Evolutionary conservation across 768 basidiomycete species (phyloP).

Genomic region (Lentinula guzmanii): DNA sequence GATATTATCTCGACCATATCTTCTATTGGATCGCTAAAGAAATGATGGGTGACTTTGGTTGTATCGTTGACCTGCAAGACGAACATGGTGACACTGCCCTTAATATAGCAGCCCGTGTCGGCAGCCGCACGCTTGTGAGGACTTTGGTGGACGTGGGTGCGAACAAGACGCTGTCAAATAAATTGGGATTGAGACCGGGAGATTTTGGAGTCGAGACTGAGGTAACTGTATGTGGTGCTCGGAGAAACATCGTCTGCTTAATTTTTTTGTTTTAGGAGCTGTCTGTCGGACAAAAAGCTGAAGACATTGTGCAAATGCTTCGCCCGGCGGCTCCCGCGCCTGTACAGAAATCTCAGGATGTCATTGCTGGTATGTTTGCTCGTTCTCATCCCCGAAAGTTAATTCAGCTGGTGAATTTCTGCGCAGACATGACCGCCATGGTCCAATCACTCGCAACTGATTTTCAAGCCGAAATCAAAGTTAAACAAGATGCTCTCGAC

Average conservation of each 20-base stretch:
- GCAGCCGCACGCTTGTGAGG: constrained; percentile 81
- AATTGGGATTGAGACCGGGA: constrained; percentile 85
- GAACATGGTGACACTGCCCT: constrained; percentile 94
- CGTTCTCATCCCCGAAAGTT: not conserved
- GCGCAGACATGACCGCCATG: constrained; percentile 76
- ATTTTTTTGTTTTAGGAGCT: constrained; percentile 43
- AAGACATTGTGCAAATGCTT: constrained; percentile 73
- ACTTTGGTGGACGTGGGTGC: constrained; percentile 90
- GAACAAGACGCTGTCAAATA: constrained; percentile 84
- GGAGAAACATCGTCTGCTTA: not conserved
- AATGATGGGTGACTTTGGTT: constrained; percentile 70
- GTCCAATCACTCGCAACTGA: constrained; percentile 74
- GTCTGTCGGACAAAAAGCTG: constrained; percentile 62
- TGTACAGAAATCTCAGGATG: constrained; percentile 84
- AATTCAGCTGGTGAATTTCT: constrained; percentile 3
- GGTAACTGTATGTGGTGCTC: constrained; percentile 34
- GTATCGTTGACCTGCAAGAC: constrained; percentile 87
- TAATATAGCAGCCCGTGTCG: constrained; percentile 92
- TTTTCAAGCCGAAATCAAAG: constrained; percentile 77
- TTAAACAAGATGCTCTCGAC: constrained; percentile 85
- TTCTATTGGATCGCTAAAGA: constrained; percentile 80
- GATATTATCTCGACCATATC: constrained; percentile 89
- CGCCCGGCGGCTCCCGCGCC: constrained; percentile 72
- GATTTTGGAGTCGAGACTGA: constrained; percentile 95
- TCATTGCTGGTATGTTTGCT: constrained; percentile 56